Base-by-base conservation (phyloP, 2,329 filamentous ascomycete genomes). In the Hansfordia pulvinata region DNA sequence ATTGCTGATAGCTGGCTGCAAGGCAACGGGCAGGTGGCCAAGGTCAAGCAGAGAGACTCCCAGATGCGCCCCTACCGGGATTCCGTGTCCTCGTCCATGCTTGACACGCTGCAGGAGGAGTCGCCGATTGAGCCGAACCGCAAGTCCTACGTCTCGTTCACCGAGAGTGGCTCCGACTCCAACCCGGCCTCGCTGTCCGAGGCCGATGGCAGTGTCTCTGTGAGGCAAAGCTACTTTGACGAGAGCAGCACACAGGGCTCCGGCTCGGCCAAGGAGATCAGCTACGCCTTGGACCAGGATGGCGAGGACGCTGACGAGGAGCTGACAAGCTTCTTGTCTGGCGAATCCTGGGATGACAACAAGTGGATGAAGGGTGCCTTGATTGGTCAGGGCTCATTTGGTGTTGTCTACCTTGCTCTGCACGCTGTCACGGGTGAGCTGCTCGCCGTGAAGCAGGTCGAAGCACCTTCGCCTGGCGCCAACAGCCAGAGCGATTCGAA, bases 361-460 rank as follows among this genome's bases (percentile, higher is more conserved):
- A 93, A 93, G 53, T 98, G 92, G 82, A 96, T 98, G 85, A 94
- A 96, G 61, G 90, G 90, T 46, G 86, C 88, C 17, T 64, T 96
- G 35, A 98, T 98, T 39, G 90, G 90, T 17, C 85, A 94, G 54
- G 90, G 90, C 35, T 94, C 86, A 4, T 98, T 98, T 45, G 90
- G 90, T 43, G 86, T 78, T 41, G 90, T 98, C 28, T 98, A 92
- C 54, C 68, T 98, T 25, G 90, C 90, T 15, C 66, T 98, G 17
- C 90, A 98, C 50, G 83, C 90, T 26, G 80, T 98, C 29, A 98
- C 90, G 11, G 90, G 88, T 45, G 90, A 96, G 56, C 77, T 98
- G 22, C 84, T 98, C 62, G 90, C 90, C 13, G 90, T 98, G 33
- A 98, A 98, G 61, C 90, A 98, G 54, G 90, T 98, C 27, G 85